phyloP scores from a whole-genome alignment of 345 rosid species.

The Eutrema japonicum region DNA sequence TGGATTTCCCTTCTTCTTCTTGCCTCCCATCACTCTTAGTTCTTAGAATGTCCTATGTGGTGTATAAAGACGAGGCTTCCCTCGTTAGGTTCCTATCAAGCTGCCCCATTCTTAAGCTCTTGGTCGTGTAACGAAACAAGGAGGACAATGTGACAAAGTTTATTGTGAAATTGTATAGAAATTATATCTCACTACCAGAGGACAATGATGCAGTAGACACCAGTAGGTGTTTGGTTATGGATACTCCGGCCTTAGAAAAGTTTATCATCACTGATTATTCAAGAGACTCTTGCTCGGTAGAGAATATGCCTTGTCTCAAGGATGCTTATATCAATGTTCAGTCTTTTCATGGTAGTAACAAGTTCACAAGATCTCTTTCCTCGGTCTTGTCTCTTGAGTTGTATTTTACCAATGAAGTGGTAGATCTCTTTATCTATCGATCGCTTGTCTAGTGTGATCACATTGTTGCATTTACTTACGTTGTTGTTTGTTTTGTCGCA shows the following conservation, averaged over 20 bases:
- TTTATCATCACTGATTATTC: neutral
- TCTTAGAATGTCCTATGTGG: neutral
- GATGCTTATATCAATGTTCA: neutral
- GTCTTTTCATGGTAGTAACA: neutral
- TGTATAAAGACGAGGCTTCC: constrained; percentile 33
- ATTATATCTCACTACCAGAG: neutral
- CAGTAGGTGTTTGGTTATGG: constrained; percentile 9
- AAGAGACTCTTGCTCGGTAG: neutral
- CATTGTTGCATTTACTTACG: neutral
- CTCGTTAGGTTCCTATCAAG: constrained; percentile 4
- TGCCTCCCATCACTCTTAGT: neutral
- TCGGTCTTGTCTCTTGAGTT: neutral
- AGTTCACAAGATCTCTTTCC: neutral
- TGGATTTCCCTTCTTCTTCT: constrained; percentile 20
- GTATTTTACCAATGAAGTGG: neutral
- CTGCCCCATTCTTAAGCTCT: constrained; percentile 4
- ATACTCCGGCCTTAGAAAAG: constrained; percentile 9
- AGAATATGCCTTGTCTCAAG: neutral
- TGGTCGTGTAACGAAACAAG: neutral
- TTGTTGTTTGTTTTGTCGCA: neutral
- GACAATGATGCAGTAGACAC: neutral
- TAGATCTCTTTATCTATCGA: neutral
- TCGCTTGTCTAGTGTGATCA: too few species aligned
- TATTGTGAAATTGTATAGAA: neutral
- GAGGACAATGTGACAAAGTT: constrained; percentile 27